Evolutionary conservation across 148 eudicot species (phyloP).

Genomic region (Vaccinium macrocarpon): DNA sequence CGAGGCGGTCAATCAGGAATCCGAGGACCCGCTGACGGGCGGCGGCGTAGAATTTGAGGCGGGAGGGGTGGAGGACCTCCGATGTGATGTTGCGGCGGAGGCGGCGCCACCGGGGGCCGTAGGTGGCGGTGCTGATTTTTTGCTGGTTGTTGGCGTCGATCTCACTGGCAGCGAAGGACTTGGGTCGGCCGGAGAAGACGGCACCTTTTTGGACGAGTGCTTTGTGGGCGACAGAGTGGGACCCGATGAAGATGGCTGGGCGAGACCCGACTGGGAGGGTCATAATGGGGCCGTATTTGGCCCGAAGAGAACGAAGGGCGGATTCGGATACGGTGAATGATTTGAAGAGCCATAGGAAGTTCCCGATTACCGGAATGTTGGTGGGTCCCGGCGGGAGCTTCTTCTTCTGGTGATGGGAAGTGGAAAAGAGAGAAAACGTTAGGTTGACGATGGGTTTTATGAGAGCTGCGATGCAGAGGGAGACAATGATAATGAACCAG

Average conservation of each 20-base stretch:
- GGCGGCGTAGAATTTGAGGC: conserved; percentile 39
- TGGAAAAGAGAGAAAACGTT: not conserved
- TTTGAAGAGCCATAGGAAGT: conserved; percentile 35
- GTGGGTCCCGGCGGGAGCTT: conserved; percentile 57
- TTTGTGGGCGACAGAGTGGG: not conserved
- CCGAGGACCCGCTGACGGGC: conserved; percentile 55
- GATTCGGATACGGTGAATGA: conserved; percentile 30
- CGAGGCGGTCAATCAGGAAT: conserved; percentile 37
- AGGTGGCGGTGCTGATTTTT: conserved; percentile 10
- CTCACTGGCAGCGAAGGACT: not conserved
- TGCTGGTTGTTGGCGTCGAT: not conserved
- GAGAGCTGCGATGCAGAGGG: conserved; percentile 35
- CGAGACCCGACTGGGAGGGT: conserved; percentile 17
- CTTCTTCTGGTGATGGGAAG: not conserved
- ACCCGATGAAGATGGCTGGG: conserved; percentile 12
- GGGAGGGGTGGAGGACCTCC: conserved; percentile 53
- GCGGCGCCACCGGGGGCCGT: conserved; percentile 60
- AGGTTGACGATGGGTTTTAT: conserved; percentile 29
- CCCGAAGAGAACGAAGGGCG: conserved; percentile 29
- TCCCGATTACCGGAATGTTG: conserved; percentile 35
- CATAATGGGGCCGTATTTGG: conserved; percentile 44
- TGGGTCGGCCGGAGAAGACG: conserved; percentile 30
- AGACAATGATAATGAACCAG: conserved; percentile 26
- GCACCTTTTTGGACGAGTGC: conserved; percentile 44
- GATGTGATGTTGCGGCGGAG: conserved; percentile 58